Evolutionary conservation across 345 rosid genomes (phyloP).

Genomic region (Citrus reticulata): DNA sequence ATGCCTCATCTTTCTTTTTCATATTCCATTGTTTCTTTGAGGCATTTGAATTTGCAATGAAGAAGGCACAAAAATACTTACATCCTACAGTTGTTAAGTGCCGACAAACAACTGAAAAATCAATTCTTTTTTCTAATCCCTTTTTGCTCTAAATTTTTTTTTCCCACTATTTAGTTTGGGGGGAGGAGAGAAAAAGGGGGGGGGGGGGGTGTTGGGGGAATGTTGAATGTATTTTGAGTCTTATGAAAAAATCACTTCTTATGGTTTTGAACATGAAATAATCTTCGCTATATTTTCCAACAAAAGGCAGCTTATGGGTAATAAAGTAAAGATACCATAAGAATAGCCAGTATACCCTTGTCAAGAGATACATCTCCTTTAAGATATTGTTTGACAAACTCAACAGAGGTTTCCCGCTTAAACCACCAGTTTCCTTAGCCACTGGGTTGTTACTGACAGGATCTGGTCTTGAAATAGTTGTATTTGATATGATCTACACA

Average conservation of each 20-base stretch:
- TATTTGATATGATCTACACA: slow-evolving; percentile 82
- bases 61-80: not conserved
- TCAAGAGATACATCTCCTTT: slow-evolving; percentile 83
- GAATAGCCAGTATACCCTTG: slow-evolving; percentile 63
- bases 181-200: no score
- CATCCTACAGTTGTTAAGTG: not conserved
- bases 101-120: not conserved
- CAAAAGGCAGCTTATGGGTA: not conserved
- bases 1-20: not conserved
- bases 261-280: not conserved
- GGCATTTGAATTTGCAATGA: not conserved
- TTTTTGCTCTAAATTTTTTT: not conserved
- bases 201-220: no score
- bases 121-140: not conserved
- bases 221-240: no score
- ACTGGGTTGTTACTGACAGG: slow-evolving; percentile 46
- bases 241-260: not conserved
- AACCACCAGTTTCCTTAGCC: slow-evolving; percentile 80
- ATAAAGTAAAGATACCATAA: not conserved
- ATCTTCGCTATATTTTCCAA: not conserved
- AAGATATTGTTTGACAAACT: slow-evolving; percentile 69
- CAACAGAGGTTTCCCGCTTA: slow-evolving; percentile 88
- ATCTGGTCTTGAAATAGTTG: slow-evolving; percentile 88
- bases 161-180: not conserved
- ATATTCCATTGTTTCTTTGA: not conserved